Evolutionary conservation across 768 basidiomycete species (phyloP).

Genomic region (Tylopilus sp.): DNA sequence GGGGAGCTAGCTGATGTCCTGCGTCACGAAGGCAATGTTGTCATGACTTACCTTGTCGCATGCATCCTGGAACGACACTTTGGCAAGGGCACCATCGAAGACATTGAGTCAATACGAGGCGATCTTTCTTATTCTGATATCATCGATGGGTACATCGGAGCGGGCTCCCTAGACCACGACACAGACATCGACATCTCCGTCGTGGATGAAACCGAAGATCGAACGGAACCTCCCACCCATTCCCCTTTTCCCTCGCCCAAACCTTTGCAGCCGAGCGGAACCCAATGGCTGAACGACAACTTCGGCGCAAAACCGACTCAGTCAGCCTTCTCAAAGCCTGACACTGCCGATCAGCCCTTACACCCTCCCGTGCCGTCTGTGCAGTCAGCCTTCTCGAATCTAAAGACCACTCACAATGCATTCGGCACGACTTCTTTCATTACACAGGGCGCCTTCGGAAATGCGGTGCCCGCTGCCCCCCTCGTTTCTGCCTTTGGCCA

Average conservation of each 20-base stretch:
- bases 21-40: slow-evolving; percentile 56
- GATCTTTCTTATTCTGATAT: slow-evolving; percentile 56
- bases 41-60: slow-evolving; percentile 85
- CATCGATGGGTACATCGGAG: slow-evolving; percentile 57
- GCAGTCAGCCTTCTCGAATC: slow-evolving; percentile 34
- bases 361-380: slow-evolving; percentile 12
- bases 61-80: slow-evolving; percentile 89
- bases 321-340: slow-evolving; percentile 17
- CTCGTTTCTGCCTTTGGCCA: slow-evolving; percentile 8
- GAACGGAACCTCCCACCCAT: slow-evolving; percentile 3
- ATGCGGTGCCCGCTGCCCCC: neutral
- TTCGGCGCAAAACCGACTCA: slow-evolving; percentile 29
- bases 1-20: slow-evolving; percentile 58
- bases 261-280: slow-evolving; percentile 26
- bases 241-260: slow-evolving; percentile 1
- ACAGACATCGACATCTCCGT: slow-evolving; percentile 25
- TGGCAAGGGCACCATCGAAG: slow-evolving; percentile 73
- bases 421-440: slow-evolving; percentile 31
- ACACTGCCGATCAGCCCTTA: slow-evolving; percentile 9
- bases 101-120: slow-evolving; percentile 64
- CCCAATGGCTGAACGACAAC: slow-evolving; percentile 32
- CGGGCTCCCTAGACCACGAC: slow-evolving; percentile 23
- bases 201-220: slow-evolving; percentile 21
- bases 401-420: slow-evolving; percentile 32
- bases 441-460: slow-evolving; percentile 5